Evolutionary conservation across 148 eudicot species (phyloP).

Genomic region (Rhododendron griersonianum): DNA sequence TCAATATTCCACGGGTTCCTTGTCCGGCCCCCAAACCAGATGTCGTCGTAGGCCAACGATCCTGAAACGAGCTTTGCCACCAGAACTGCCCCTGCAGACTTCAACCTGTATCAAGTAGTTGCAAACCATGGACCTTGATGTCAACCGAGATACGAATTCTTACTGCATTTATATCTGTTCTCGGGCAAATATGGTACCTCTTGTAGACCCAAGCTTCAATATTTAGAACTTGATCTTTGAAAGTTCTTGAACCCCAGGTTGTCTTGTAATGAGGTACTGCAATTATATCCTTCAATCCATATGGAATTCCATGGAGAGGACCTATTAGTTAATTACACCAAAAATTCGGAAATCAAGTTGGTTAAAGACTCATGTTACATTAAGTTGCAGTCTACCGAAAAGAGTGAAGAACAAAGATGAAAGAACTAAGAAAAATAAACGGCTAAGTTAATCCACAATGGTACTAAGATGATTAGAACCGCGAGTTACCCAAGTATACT

Average conservation of each 20-base stretch:
- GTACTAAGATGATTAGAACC: not conserved
- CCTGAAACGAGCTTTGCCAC: slow-evolving; percentile 82
- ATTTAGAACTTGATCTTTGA: slow-evolving; percentile 77
- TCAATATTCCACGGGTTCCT: slow-evolving; percentile 97
- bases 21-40: slow-evolving; percentile 94
- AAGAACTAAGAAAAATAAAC: not conserved
- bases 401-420: not conserved
- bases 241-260: slow-evolving; percentile 77
- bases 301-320: slow-evolving; percentile 93
- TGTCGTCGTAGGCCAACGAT: slow-evolving; percentile 85
- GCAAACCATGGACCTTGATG: not conserved
- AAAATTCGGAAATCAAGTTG: not conserved
- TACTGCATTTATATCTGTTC: not conserved
- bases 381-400: not conserved
- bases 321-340: slow-evolving; percentile 29
- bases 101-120: slow-evolving; percentile 40
- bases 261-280: slow-evolving; percentile 80
- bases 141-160: not conserved
- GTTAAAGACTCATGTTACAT: not conserved
- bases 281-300: slow-evolving; percentile 81
- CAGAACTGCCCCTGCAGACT: slow-evolving; percentile 83
- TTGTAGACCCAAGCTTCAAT: slow-evolving; percentile 91
- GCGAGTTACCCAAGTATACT: slow-evolving; percentile 49
- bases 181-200: slow-evolving; percentile 36
- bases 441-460: not conserved